Evolutionary conservation across 371 early-diverging fungal species (phyloP), one percentile per base, ranked within the genome.

Genomic region (Nematocida ironsii): DNA sequence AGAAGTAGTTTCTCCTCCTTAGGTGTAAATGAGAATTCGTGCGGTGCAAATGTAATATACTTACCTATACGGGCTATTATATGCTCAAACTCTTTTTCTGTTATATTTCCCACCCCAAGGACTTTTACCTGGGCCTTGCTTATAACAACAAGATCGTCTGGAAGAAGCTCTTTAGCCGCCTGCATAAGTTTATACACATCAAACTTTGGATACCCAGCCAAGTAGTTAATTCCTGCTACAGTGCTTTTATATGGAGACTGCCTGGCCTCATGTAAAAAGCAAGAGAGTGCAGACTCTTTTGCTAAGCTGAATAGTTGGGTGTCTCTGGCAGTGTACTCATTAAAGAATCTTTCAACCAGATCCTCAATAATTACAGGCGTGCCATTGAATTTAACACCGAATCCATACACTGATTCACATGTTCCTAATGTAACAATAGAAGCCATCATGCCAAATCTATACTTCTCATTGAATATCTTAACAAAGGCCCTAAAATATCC

Each of bases 391-490:
- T 64, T 13, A 3, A 85, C 39, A 3, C 6, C 7, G 42, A 64
- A 44, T 42, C 64, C 64, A 1, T 9, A 27, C 13, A 42, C 61
- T 68, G 48, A 48, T 13, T 71, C 57, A 18, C 9, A 50, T 40
- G 54, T 62, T 0, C 44, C 62, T 6, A 56, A 25, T 16, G 57
- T 33, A 4, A 84, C 39, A 23, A 57, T 40, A 13, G 69, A 83
- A 4, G 74, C 67, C 6, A 6, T 47, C 11, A 85, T 47, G 54
- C 70, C 56, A 11, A 71, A 23, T 25, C 25, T 62, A 66, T 84
- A 78, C 56, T 78, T 83, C 48, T 72, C 72, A 2, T 68, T 45
- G 66, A 85, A 85, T 20, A 67, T 47, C 25, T 69, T 33, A 20
- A 54, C 40, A 50, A 73, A 60, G 9, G 70, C 73, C 42, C 40